These are phyloP conservation scores for Delphinella strobiligena DNA, from an alignment of 2,329 filamentous ascomycete genomes.

Conservation along the genomic window DNA sequence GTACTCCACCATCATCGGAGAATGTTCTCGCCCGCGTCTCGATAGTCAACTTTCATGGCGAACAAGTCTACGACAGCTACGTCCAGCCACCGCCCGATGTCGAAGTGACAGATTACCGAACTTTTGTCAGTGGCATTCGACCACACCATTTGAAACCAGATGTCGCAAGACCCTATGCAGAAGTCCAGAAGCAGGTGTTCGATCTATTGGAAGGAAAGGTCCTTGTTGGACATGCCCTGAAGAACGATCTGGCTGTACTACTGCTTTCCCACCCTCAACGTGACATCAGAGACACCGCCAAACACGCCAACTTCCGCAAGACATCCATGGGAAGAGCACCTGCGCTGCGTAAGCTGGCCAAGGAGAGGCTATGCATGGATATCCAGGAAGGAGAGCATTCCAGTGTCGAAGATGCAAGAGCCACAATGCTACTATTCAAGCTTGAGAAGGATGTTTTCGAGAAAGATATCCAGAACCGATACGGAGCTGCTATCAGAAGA, in stretches of 20 bases:
- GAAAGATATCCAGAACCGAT: slow-evolving; percentile 60
- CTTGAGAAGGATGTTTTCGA: slow-evolving; percentile 79
- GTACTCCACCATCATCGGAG: slow-evolving; percentile 47
- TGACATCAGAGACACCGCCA: slow-evolving; percentile 76
- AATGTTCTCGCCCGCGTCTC: slow-evolving; percentile 78
- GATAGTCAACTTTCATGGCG: slow-evolving; percentile 85
- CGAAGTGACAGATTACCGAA: slow-evolving; percentile 86
- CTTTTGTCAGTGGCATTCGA: slow-evolving; percentile 69
- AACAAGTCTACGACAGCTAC: slow-evolving; percentile 88
- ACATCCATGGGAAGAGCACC: slow-evolving; percentile 57
- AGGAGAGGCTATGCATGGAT: slow-evolving; percentile 44
- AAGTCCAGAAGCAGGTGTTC: slow-evolving; percentile 63
- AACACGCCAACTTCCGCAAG: slow-evolving; percentile 61
- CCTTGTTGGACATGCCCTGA: slow-evolving; percentile 72
- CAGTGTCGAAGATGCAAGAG: slow-evolving; percentile 66
- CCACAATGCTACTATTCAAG: slow-evolving; percentile 80
- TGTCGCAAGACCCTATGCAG: slow-evolving; percentile 46
- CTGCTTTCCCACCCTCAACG: slow-evolving; percentile 65
- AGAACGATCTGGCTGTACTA: slow-evolving; percentile 64
- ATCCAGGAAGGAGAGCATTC: slow-evolving; percentile 51
- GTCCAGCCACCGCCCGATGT: slow-evolving; percentile 51
- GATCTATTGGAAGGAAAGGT: slow-evolving; percentile 58
- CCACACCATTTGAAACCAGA: slow-evolving; percentile 54
- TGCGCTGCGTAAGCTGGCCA: slow-evolving; percentile 48
- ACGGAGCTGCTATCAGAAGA: slow-evolving; percentile 23